These are phyloP conservation scores for Clavispora carvajalis DNA, from an alignment of 805 yeast genomes.

Conservation along the genomic window DNA sequence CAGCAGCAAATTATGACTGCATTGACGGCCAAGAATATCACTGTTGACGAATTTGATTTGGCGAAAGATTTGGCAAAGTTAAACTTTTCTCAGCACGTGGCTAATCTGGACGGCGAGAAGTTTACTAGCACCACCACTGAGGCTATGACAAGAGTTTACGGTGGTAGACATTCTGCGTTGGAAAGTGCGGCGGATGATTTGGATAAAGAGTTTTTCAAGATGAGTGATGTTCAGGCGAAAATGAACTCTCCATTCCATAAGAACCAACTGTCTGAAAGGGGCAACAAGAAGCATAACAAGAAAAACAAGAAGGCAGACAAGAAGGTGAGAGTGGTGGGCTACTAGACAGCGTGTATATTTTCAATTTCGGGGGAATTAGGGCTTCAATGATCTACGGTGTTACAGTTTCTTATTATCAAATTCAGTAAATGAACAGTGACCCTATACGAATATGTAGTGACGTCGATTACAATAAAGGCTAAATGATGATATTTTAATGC, in stretches of 20 bases:
- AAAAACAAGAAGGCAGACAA: constrained; percentile 65
- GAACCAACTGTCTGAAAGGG: constrained; percentile 20
- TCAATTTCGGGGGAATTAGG: background rate
- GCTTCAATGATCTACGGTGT: background rate
- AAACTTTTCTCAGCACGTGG: constrained; percentile 76
- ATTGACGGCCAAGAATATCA: constrained; percentile 50
- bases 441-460: background rate
- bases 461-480: background rate
- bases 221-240: constrained; percentile 59
- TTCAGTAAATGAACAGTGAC: background rate
- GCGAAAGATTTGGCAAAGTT: constrained; percentile 64
- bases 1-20: constrained; percentile 66
- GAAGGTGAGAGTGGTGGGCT: constrained; percentile 24
- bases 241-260: constrained; percentile 72
- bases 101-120: constrained; percentile 22
- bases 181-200: constrained; percentile 75
- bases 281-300: constrained; percentile 62
- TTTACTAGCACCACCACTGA: constrained; percentile 15
- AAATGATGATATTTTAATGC: background rate
- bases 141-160: constrained; percentile 52
- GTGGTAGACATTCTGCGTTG: constrained; percentile 79
- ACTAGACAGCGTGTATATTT: constrained; percentile 4
- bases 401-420: background rate
- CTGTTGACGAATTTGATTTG: constrained; percentile 52
- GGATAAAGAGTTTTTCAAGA: constrained; percentile 79